Evolutionary conservation across 2,329 filamentous ascomycete species (phyloP), one percentile per base, ranked within the genome.

Genomic region (Microsporum canis): DNA sequence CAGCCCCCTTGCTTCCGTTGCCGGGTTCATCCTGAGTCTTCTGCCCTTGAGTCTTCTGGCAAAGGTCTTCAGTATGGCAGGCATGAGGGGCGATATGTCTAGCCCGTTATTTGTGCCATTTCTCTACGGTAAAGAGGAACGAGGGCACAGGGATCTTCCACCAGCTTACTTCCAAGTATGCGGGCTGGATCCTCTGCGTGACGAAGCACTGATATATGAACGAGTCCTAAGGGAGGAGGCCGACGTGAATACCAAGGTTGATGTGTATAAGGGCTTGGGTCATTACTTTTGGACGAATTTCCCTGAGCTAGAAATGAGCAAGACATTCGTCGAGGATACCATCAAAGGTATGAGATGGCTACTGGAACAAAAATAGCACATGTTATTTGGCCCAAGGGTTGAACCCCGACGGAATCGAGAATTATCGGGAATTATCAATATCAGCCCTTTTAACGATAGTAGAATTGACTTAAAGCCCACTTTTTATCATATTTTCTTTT

Each of bases 151-250:
- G n/a, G 51, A 36, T 55, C 31, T 55, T n/a, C 51, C 51, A 3
- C 51, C 51, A 23, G 56, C n/a, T 8, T 58, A 41, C 33, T 43
- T 41, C 36, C 56, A 58, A 14, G 39, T 58, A 14, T 58, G 56
- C 17, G 56, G 56, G 29, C 36, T 41, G 8, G 56, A 58, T 43
- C 56, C 56, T 10, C 56, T 58, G 27, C 36, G 56, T 33, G 56
- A 58, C 17, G 56, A 58, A 17, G 56, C 36, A n/a, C 38, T 58
- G 27, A 41, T 58, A 58, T 58, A 45, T 29, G 36, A 58, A 45
- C 36, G 39, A 31, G 23, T 43, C 3, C 17, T 58, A 29, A 41
- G 56, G 36, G 39, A 58, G 56, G 27, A 58, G n/a, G 36, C 36
- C 5, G 56, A 36, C 2, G 39, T 45, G 39, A 58, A 58, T 8